Conservation (phyloP, 2,329 filamentous ascomycete species). For the Epichloe bromicola region DNA sequence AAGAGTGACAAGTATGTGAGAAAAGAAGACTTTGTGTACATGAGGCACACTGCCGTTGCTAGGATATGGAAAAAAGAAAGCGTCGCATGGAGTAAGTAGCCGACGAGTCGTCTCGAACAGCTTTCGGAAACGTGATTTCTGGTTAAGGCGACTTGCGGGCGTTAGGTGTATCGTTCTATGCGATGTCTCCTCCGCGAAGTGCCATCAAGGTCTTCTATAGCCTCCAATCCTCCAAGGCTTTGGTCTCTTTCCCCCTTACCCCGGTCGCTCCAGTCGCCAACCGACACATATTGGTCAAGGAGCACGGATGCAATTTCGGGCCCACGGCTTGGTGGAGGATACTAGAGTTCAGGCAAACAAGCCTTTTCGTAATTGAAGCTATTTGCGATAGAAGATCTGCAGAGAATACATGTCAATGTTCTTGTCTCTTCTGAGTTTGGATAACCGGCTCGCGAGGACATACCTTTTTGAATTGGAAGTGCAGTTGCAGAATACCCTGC, state of each 20-base stretch:
- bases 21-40: background rate
- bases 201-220: background rate
- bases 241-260: background rate
- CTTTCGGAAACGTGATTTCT: background rate
- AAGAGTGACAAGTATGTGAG: background rate
- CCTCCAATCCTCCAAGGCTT: background rate
- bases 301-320: background rate
- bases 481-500: slow-evolving; percentile 65
- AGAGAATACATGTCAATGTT: background rate
- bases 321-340: background rate
- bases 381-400: slow-evolving; percentile 9
- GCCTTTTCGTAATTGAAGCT: background rate
- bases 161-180: background rate
- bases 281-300: background rate
- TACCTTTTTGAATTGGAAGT: slow-evolving; percentile 98
- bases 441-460: background rate
- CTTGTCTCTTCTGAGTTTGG: background rate
- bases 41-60: background rate
- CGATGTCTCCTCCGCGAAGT: background rate
- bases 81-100: background rate
- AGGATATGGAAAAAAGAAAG: background rate
- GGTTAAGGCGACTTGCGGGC: background rate
- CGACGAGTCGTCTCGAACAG: background rate
- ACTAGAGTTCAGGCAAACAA: background rate
- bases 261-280: background rate